Evolutionary conservation across 1,284 basidiomycete genomes (phyloP), one percentile per base, ranked within the genome.

Genomic region (Cutaneotrichosporon sp.): DNA sequence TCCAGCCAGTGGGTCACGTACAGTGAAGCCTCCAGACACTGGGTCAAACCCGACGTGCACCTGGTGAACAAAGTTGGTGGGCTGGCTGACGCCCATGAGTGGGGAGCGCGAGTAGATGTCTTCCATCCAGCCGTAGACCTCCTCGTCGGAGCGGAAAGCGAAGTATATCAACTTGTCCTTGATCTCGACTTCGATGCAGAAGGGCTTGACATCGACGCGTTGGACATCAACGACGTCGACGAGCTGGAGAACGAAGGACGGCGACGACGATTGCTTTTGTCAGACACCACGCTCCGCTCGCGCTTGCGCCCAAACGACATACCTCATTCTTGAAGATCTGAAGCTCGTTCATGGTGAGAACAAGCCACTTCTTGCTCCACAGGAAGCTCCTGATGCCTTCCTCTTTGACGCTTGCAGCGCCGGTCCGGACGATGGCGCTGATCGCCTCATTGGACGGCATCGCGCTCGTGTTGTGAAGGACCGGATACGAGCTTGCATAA

Each of bases 41-140:
- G 94, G 92, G 79, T 99, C 95, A 72, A 97, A 98, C 6, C 95
- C 95, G 64, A 99, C 95, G 78, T 99, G 95, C 3, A 98, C 93
- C 77, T 97, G 92, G 81, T 98, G 95, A 1, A 97, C 92, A 75
- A 98, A 98, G 80, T 99, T 95, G n/a, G 93, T 97, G 0, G 95
- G 95, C 68, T 90, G 89, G 72, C 89, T 90, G 24, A 95, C 91
- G 42, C 94, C 93, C 87, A 93, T 91, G 52, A 95, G 83, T 0
- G 95, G 93, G 69, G 91, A 92, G 57, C 94, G 86, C 8, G 87
- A 87, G 80, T 98, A 97, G 63, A 99, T 90, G 73, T 97, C 95
- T 74, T 99, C 95, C 81, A 84, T 93, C 95, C 95, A 98, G 29
- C 87, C 88, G 74, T 99, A 98, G 16, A 99, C 85, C 75, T 99